phyloP scores from a whole-genome alignment of 768 basidiomycete species.

The Austroboletus eburneus region DNA sequence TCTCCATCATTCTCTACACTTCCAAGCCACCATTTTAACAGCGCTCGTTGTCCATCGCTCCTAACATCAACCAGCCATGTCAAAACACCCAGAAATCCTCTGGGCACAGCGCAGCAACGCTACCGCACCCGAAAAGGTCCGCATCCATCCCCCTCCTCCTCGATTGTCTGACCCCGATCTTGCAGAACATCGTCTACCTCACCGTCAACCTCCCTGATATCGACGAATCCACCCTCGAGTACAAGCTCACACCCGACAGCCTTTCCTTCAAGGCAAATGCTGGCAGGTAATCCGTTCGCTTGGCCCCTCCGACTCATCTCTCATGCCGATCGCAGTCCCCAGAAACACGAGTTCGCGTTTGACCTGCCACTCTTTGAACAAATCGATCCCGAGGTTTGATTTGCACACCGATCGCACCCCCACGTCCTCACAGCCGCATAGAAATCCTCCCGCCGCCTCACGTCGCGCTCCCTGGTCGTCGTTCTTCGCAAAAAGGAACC shows the following conservation, averaged over 20 bases:
- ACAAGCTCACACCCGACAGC: slow-evolving; percentile 50
- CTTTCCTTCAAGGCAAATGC: slow-evolving; percentile 65
- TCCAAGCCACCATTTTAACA: slow-evolving; percentile 20
- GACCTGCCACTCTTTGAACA: slow-evolving; percentile 71
- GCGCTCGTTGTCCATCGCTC: neutral
- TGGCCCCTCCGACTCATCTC: neutral
- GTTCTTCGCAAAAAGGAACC: slow-evolving; percentile 78
- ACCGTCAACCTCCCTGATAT: slow-evolving; percentile 84
- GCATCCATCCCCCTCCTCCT: slow-evolving; percentile 4
- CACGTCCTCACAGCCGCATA: slow-evolving; percentile 7
- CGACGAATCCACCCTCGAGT: slow-evolving; percentile 51
- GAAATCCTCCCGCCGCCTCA: slow-evolving; percentile 46
- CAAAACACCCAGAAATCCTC: slow-evolving; percentile 77
- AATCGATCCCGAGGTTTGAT: slow-evolving; percentile 65
- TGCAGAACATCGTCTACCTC: slow-evolving; percentile 80
- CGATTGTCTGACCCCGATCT: slow-evolving; percentile 2
- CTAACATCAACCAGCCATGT: slow-evolving; percentile 30
- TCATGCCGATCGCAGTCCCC: slow-evolving; percentile 4
- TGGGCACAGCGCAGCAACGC: slow-evolving; percentile 93
- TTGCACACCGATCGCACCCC: neutral
- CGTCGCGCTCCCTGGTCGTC: slow-evolving; percentile 62
- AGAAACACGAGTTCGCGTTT: slow-evolving; percentile 67
- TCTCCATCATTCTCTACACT: slow-evolving; percentile 32
- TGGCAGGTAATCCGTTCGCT: slow-evolving; percentile 47
- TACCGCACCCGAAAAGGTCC: slow-evolving; percentile 61